These are phyloP conservation scores for Gossypium gossypioides DNA, from an alignment of 441 rosid species.

Conservation along the genomic window DNA sequence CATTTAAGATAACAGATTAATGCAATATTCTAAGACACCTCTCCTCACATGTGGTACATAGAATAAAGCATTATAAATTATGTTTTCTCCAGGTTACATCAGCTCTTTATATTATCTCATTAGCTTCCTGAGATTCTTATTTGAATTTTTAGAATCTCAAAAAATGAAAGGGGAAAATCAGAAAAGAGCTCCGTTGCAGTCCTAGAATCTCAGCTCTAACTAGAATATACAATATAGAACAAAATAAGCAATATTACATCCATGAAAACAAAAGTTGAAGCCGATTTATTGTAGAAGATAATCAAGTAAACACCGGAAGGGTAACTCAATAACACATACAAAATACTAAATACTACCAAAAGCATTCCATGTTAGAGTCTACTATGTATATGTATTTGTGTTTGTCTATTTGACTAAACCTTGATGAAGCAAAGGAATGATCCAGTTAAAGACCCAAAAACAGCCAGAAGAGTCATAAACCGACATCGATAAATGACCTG, in stretches of 20 bases:
- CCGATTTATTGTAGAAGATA: not conserved
- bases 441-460: conserved; percentile 47
- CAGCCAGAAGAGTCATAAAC: conserved; percentile 51
- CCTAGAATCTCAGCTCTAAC: not conserved
- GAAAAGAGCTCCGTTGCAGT: not conserved
- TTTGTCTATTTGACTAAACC: conserved; percentile 19
- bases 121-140: not conserved
- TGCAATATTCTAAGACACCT: not conserved
- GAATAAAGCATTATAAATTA: not conserved
- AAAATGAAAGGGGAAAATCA: not conserved
- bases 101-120: not conserved
- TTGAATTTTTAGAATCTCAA: not conserved
- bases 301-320: not conserved
- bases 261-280: not conserved
- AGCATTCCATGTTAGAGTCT: not conserved
- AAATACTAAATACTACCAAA: not conserved
- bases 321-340: not conserved
- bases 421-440: conserved; percentile 54
- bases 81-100: not conserved
- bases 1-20: not conserved
- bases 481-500: conserved; percentile 48
- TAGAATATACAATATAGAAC: not conserved
- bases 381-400: not conserved
- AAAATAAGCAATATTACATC: not conserved
- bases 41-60: not conserved